A percentile compares a stretch with the other conserved stretches of the same genome.
These are phyloP conservation scores for Penicillium simplicissimum DNA, from an alignment of 495 filamentous ascomycete genomes.

Conservation along the genomic window DNA sequence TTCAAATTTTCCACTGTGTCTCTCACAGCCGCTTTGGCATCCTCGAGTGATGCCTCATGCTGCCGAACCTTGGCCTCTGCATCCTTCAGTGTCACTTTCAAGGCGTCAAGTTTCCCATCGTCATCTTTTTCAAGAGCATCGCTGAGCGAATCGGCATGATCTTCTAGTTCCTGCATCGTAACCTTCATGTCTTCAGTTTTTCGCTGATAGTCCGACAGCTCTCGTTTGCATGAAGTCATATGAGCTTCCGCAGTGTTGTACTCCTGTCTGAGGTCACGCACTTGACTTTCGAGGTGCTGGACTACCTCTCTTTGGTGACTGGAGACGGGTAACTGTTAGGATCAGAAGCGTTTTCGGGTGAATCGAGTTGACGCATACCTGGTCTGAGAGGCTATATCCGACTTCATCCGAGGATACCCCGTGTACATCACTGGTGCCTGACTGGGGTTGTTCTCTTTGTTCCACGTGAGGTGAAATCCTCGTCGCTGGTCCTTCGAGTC, in stretches of 20 bases:
- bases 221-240: slow-evolving; percentile 41
- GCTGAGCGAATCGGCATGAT: slow-evolving; percentile 57
- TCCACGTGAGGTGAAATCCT: slow-evolving; percentile 64
- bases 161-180: slow-evolving; percentile 56
- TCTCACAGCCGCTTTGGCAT: slow-evolving; percentile 53
- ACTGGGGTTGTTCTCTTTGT: slow-evolving; percentile 53
- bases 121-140: slow-evolving; percentile 61
- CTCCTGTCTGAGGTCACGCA: slow-evolving; percentile 40
- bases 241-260: slow-evolving; percentile 32
- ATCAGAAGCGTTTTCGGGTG: not conserved
- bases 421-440: slow-evolving; percentile 55
- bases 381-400: slow-evolving; percentile 70
- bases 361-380: slow-evolving; percentile 33
- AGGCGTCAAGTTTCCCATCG: slow-evolving; percentile 61
- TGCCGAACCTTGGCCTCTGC: slow-evolving; percentile 50
- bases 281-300: slow-evolving; percentile 39
- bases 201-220: slow-evolving; percentile 43
- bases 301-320: slow-evolving; percentile 50
- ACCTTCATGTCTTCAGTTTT: slow-evolving; percentile 53
- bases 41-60: slow-evolving; percentile 50
- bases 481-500: slow-evolving; percentile 56
- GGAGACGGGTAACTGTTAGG: slow-evolving; percentile 2
- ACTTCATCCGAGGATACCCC: slow-evolving; percentile 71
- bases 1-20: slow-evolving; percentile 46
- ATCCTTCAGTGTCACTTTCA: slow-evolving; percentile 55